These are phyloP conservation scores for Penicillium atrosanguineum DNA, from an alignment of 495 filamentous ascomycete species.

Conservation along the genomic window DNA sequence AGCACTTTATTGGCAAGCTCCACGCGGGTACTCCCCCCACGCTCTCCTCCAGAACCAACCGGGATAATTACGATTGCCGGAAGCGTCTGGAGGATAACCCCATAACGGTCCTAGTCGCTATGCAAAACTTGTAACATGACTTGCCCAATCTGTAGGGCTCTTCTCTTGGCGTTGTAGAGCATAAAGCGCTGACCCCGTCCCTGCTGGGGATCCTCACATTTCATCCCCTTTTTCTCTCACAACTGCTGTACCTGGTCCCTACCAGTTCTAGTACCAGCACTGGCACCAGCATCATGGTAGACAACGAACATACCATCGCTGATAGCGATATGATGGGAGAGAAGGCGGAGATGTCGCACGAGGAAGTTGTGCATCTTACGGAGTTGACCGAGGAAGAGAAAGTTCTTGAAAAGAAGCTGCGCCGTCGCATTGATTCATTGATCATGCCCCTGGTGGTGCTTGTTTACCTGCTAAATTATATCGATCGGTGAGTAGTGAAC, in stretches of 20 bases:
- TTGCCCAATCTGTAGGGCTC: neutral
- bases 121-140: neutral
- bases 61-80: constrained; percentile 8
- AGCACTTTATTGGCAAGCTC: neutral
- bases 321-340: constrained; percentile 43
- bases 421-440: constrained; percentile 47
- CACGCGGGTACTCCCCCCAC: constrained; percentile 10
- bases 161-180: neutral
- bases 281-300: constrained; percentile 12
- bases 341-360: constrained; percentile 38
- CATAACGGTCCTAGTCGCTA: neutral
- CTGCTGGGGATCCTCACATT: neutral
- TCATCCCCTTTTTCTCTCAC: neutral
- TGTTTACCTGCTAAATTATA: constrained; percentile 58
- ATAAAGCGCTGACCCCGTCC: neutral
- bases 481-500: constrained; percentile 40
- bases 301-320: constrained; percentile 18
- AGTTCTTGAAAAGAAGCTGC: constrained; percentile 45
- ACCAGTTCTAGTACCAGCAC: neutral
- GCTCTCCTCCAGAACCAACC: constrained; percentile 3
- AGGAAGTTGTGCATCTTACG: constrained; percentile 41
- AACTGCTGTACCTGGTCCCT: neutral
- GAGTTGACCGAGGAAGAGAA: constrained; percentile 45
- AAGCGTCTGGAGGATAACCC: neutral
- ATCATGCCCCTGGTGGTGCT: constrained; percentile 57